Evolutionary conservation across 2,329 filamentous ascomycete species (phyloP), one percentile per base, ranked within the genome.

Genomic region (Sphaerostilbella broomeana): DNA sequence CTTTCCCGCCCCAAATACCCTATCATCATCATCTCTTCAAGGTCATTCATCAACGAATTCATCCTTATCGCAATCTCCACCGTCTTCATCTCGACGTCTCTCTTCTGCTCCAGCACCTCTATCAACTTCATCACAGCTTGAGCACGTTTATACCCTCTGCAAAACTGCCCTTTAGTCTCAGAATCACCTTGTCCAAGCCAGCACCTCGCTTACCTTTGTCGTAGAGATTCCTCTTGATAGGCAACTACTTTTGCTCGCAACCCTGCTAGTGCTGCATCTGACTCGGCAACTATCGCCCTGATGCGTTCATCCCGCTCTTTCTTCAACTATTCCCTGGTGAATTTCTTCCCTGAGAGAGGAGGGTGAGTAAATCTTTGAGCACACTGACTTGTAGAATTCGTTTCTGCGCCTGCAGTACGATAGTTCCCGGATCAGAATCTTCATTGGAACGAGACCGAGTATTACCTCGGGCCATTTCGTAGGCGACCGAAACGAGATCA

Each of bases 21-120:
- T 5, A 38, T 48, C 42, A 54, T 38, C 47, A 63, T 56, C 49
- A 57, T 55, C 1, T 38, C 48, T 28, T 62, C 60, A 1, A 59
- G 32, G 15, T 52, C 46, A 5, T 37, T 20, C 17, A 52, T 46
- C 6, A 13, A 37, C n/a, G 24, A 28, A 20, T 55, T 35, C 22
- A 55, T 35, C 17, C 44, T 46, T 12, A 20, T 28, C 5, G 53
- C 46, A 18, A 58, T 36, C n/a, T 50, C 42, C 22, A 43, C 39
- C 53, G 61, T 60, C 29, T 43, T 45, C 2, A 25, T 32, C 38
- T 62, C 57, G 9, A 61, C 54, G 1, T 48, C 41, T 29, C 32
- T 48, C 37, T 52, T 51, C 27, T 45, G 47, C 39, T 60, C 49
- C 4, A 45, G 26, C 13, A 51, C 35, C 5, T 52, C 38, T n/a